Conservation (phyloP, 768 basidiomycete genomes). For the Porpolomopsis calyptriformis region DNA sequence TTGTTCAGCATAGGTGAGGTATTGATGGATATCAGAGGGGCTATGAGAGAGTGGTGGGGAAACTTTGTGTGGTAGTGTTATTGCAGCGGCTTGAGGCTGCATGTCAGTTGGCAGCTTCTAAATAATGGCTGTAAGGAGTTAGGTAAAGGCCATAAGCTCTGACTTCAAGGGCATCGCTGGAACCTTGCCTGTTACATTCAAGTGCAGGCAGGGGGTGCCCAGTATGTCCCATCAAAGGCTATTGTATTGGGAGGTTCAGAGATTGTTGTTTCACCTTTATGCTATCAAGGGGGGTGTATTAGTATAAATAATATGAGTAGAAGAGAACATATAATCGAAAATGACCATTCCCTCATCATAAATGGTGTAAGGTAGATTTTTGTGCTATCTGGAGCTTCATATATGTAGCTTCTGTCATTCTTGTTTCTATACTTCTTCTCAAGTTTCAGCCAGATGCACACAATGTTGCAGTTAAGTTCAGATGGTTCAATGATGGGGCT, state of each 20-base stretch:
- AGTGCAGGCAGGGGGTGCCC: not conserved
- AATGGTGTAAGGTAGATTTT: not conserved
- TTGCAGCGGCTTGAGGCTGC: no score
- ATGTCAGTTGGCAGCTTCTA: not conserved
- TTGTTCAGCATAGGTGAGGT: not conserved
- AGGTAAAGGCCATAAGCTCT: not conserved
- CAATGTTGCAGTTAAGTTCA: not conserved
- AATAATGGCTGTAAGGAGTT: not conserved
- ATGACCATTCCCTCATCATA: not conserved
- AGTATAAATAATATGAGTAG: not conserved
- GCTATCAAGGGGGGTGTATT: not conserved
- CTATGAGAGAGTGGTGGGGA: not conserved
- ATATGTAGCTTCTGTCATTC: not conserved
- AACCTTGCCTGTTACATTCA: not conserved
- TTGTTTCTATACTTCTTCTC: not conserved
- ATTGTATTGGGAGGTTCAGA: not conserved
- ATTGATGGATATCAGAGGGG: constrained; percentile 2
- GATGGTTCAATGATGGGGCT: not conserved
- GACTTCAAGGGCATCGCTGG: not conserved
- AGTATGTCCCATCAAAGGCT: not conserved
- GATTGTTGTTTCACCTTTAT: not conserved
- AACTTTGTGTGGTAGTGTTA: not conserved
- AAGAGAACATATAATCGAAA: not conserved
- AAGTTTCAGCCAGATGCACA: not conserved
- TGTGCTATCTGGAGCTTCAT: not conserved